A percentile compares a stretch with the other conserved stretches of the same genome.
Evolutionary conservation across 2,329 filamentous ascomycete species (phyloP).

Genomic region (Claviceps spartinae): DNA sequence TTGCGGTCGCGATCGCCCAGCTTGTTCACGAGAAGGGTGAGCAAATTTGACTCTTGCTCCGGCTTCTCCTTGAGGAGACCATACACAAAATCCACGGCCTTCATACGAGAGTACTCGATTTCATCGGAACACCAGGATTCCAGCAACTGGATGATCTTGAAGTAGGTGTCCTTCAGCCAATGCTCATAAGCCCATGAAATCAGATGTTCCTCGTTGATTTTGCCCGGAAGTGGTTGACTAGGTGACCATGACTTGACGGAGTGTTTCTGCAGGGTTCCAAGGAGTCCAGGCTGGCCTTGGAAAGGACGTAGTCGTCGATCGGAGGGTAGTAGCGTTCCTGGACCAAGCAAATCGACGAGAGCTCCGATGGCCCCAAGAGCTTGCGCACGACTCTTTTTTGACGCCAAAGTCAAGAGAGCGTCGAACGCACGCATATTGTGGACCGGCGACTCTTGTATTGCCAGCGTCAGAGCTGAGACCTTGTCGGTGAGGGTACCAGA

Average conservation of each 20-base stretch:
- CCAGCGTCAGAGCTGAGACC: constrained; percentile 84
- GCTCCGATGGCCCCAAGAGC: constrained; percentile 87
- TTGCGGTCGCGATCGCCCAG: constrained; percentile 91
- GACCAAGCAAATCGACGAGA: constrained; percentile 84
- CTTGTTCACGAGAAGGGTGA: constrained; percentile 89
- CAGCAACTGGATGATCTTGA: constrained; percentile 80
- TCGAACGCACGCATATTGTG: constrained; percentile 88
- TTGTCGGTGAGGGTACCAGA: constrained; percentile 95
- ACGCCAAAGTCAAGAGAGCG: constrained; percentile 66
- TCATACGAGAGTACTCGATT: constrained; percentile 80
- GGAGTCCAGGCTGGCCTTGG: constrained; percentile 61
- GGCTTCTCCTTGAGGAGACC: constrained; percentile 89
- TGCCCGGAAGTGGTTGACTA: constrained; percentile 58
- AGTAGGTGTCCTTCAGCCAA: constrained; percentile 88
- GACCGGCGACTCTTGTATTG: constrained; percentile 88
- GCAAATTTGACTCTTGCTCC: constrained; percentile 88
- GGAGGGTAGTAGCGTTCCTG: constrained; percentile 70
- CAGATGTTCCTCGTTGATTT: constrained; percentile 62
- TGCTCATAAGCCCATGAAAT: constrained; percentile 88
- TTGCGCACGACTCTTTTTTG: constrained; percentile 85
- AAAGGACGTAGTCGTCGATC: constrained; percentile 74
- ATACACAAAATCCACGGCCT: constrained; percentile 81
- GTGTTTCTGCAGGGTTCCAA: constrained; percentile 54
- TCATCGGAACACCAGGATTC: constrained; percentile 93
- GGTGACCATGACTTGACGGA: constrained; percentile 47